Base-by-base conservation (phyloP, 2,329 filamentous ascomycete species). In the Sordariomycetes sp. region DNA sequence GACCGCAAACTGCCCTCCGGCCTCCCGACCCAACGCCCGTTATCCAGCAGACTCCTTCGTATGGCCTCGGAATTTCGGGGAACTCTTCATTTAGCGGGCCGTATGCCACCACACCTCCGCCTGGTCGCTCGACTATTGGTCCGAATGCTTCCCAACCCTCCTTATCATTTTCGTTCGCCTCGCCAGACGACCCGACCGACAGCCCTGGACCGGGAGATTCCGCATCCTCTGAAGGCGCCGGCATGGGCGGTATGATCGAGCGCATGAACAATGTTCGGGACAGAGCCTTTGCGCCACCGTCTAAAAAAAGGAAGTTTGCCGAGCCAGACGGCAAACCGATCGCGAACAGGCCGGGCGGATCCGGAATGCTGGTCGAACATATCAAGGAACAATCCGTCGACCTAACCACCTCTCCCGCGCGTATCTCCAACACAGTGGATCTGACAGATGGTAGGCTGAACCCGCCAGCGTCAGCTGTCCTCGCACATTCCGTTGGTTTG, bases 201-300 rank as follows among this genome's bases (percentile, higher is more conserved):
- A 60, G 56, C 25, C 55, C 57, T 37, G 54, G 57, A 55, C 59
- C 63, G 52, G 61, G 61, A 8, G 61, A 57, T 46, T 58, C 16
- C 25, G 60, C 20, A n/a, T 64, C 53, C 20, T 60, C 56, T 40
- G 67, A 46, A 18, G 24, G 22, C 18, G n/a, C 28, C 55, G 80
- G 82, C 28, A 78, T 83, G 63, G 77, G 79, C 11, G 72, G 73
- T 58, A 82, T 91, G 73, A 82, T 96, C 53, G 89, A 95, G 69
- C 81, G 83, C 35, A 77, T 91, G 68, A 89, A 92, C 68, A 85
- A 87, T 63, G 81, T 95, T 16, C 80, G 89, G 63, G 79, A 86
- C 56, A 87, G 91, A 28, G 64, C 75, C 66, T 61, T 77, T 69
- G 48, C 50, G 34, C 76, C 79, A 2, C 82, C 88, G 22, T 74